phyloP scores from a whole-genome alignment of 2,329 filamentous ascomycete genomes.

The Talaromyces sp. region DNA sequence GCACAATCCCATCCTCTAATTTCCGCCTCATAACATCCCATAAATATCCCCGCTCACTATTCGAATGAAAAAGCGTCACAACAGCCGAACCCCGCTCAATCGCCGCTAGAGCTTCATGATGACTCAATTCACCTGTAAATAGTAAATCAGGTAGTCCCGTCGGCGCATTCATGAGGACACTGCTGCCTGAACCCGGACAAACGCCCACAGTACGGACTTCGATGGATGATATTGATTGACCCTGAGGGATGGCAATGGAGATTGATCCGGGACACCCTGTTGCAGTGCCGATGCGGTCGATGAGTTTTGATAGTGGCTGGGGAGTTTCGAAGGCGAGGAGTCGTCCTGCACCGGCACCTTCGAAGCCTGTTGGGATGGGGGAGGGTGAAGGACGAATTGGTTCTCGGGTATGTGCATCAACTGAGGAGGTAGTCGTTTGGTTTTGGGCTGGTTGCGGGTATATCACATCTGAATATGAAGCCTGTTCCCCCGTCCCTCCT shows the following conservation, averaged over 20 bases:
- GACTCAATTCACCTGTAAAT: constrained; percentile 88
- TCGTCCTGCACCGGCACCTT: constrained; percentile 57
- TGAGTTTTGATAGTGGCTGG: constrained; percentile 53
- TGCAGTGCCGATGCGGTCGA: constrained; percentile 56
- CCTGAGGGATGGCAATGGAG: constrained; percentile 60
- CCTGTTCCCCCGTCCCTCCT: too few relatives aligned
- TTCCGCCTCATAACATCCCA: constrained; percentile 62
- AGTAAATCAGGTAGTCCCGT: constrained; percentile 62
- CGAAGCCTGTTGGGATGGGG: constrained; percentile 33
- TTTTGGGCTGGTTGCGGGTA: constrained; percentile 30
- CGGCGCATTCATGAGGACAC: constrained; percentile 59
- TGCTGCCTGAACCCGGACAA: constrained; percentile 82
- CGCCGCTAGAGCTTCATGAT: constrained; percentile 84
- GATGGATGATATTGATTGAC: constrained; percentile 49
- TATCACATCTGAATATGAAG: constrained; percentile 38
- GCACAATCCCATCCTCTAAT: constrained; percentile 55
- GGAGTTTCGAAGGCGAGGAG: constrained; percentile 52
- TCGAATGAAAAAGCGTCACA: constrained; percentile 84
- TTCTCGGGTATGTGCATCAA: constrained; percentile 47
- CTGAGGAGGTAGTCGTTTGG: constrained; percentile 27
- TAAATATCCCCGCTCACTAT: constrained; percentile 83
- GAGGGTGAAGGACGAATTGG: constrained; percentile 48
- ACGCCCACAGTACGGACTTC: constrained; percentile 68
- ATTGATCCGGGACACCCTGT: constrained; percentile 65
- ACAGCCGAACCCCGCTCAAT: constrained; percentile 79